These are phyloP conservation scores for Zoysia pacifica DNA, from an alignment of 176 grass and related monocot genomes.

Conservation along the genomic window DNA sequence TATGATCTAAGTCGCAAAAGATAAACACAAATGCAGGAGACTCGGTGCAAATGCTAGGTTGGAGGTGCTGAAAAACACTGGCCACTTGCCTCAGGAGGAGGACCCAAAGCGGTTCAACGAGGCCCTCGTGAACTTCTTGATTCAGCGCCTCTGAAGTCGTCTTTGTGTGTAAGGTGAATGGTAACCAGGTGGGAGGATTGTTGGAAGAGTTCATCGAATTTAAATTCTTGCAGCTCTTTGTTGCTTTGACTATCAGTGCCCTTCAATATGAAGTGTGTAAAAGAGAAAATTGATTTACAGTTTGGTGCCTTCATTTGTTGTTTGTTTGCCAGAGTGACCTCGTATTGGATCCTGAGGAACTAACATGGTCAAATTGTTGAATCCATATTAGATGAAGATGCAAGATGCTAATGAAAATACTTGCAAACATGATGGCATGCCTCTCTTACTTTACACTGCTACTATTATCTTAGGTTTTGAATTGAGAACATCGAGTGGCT, in stretches of 20 bases:
- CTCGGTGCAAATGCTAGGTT: slow-evolving; percentile 66
- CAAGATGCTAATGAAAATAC: no score
- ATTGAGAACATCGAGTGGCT: no score
- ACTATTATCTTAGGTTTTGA: no score
- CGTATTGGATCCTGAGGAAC: not conserved
- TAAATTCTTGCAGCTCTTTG: not conserved
- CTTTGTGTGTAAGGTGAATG: slow-evolving; percentile 17
- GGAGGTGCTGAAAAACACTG: slow-evolving; percentile 68
- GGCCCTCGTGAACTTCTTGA: slow-evolving; percentile 68
- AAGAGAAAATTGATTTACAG: not conserved
- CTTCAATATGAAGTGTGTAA: not conserved
- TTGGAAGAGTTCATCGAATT: not conserved
- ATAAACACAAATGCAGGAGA: slow-evolving; percentile 48
- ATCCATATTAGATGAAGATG: not conserved
- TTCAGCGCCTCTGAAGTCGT: slow-evolving; percentile 22
- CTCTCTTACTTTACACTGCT: no score
- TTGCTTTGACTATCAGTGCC: not conserved
- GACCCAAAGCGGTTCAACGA: slow-evolving; percentile 67
- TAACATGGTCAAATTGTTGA: not conserved
- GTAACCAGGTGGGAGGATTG: not conserved
- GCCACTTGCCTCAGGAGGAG: slow-evolving; percentile 73
- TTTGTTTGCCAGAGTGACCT: not conserved
- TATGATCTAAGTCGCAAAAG: slow-evolving; percentile 10
- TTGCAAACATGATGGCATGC: no score
- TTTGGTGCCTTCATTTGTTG: not conserved